A percentile compares a stretch with the other conserved stretches of the same genome.
Conservation (phyloP, 306 rosid genomes). For the Alnus glutinosa region DNA sequence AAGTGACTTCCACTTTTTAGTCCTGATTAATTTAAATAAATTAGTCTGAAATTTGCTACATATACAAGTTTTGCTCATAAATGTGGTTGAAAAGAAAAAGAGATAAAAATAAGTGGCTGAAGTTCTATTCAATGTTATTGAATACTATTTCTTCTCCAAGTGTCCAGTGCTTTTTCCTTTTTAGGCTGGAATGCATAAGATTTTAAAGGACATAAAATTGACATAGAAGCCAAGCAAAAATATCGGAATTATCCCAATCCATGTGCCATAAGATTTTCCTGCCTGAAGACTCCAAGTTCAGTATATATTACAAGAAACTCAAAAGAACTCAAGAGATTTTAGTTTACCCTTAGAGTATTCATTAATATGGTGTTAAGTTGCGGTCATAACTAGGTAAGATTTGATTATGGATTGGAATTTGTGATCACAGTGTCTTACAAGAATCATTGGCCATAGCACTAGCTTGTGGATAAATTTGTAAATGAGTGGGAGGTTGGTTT, state of each 20-base stretch:
- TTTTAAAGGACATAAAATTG: too few species aligned
- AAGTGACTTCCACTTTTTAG: background rate
- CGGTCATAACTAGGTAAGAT: background rate
- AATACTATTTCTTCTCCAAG: background rate
- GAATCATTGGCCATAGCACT: background rate
- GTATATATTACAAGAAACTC: background rate
- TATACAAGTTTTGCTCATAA: background rate
- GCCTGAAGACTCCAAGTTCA: background rate
- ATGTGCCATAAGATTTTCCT: background rate
- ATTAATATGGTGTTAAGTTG: background rate
- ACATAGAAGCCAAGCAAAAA: too few species aligned
- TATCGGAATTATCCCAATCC: background rate
- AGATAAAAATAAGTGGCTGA: background rate
- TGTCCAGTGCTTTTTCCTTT: background rate
- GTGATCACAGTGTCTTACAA: background rate
- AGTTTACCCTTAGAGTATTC: background rate
- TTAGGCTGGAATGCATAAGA: background rate
- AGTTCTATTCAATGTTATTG: background rate
- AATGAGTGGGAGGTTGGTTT: background rate
- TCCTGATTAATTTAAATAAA: background rate
- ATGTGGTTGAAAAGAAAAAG: background rate
- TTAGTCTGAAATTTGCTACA: background rate
- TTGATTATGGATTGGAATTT: background rate
- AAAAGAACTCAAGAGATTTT: background rate
- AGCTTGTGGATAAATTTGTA: too few species aligned